These are phyloP conservation scores for Psidium friedrichsthalianum DNA, from an alignment of 345 rosid genomes.

Conservation along the genomic window DNA sequence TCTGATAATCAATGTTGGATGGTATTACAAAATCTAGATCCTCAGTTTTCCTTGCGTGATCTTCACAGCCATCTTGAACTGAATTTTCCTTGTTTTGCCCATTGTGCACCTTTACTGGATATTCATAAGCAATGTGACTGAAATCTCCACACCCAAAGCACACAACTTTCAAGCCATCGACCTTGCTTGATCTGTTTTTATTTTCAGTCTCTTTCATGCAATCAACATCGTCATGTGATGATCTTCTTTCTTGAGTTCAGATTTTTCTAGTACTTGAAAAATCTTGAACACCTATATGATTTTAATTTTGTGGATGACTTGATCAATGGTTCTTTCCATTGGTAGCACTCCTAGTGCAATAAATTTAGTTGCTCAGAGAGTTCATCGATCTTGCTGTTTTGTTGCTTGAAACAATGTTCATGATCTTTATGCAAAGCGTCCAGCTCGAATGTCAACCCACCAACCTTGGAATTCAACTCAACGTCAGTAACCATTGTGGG, in stretches of 20 bases:
- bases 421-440: background rate
- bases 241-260: background rate
- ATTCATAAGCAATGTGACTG: background rate
- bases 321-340: background rate
- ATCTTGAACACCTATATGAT: background rate
- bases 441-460: background rate
- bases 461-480: background rate
- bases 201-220: background rate
- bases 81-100: background rate
- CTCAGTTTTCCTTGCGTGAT: background rate
- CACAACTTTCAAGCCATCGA: background rate
- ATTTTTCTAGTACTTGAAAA: background rate
- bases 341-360: background rate
- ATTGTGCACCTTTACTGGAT: background rate
- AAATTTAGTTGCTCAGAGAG: background rate
- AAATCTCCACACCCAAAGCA: background rate
- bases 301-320: background rate
- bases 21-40: background rate
- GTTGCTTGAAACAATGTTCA: background rate
- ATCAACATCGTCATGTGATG: background rate
- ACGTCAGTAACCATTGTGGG: background rate
- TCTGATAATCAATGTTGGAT: background rate
- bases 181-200: background rate
- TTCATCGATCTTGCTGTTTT: background rate
- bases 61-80: background rate